Base-by-base conservation (phyloP, 2,329 filamentous ascomycete species). In the Pezicula rhizophila region DNA sequence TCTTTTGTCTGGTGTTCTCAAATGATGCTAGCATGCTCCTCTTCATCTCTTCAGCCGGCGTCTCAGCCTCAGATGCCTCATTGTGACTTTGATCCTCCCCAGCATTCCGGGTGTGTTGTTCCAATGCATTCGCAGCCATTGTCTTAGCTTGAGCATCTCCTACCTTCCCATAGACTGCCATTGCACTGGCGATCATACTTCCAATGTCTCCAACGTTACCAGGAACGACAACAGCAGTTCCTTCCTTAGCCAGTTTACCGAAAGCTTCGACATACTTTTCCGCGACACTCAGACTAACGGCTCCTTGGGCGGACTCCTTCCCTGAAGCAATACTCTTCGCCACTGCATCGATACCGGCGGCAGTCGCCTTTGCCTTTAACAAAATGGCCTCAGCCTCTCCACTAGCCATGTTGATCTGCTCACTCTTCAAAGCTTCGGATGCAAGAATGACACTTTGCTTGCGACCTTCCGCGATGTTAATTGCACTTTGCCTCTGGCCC, bases 201-300 rank as follows among this genome's bases (percentile, higher is more conserved):
- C 89, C 86, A 59, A 99, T 91, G 65, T 99, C 93, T 52, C 93
- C 93, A 34, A 99, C 89, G 63, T 99, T 97, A 10, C 93, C 93
- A 1, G 93, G 93, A 12, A 99, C 91, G 17, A 99, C 89, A 25
- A 99, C 86, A 4, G 90, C 88, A 3, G 93, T 99, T 60, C 93
- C 89, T 74, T 99, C 91, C 71, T 92, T 93, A 45, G 93, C 93
- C 59, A 99, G 75, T 65, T 91, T 89, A 58, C 80, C 85, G 64
- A 97, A 99, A 4, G 93, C 93, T 41, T 95, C 92, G 46, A 99
- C 93, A 61, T 99, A 99, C 71, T 96, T 96, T 78, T 99, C 93
- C 0, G 93, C 93, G 8, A 99, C 89, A 12, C 79, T 88, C 53
- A 99, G 71, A 62, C 88, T 91, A 40, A 99, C 79, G 23, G 93